These are phyloP conservation scores for Gracilaria domingensis DNA, from an alignment of 23 red algal genomes.

Conservation along the genomic window DNA sequence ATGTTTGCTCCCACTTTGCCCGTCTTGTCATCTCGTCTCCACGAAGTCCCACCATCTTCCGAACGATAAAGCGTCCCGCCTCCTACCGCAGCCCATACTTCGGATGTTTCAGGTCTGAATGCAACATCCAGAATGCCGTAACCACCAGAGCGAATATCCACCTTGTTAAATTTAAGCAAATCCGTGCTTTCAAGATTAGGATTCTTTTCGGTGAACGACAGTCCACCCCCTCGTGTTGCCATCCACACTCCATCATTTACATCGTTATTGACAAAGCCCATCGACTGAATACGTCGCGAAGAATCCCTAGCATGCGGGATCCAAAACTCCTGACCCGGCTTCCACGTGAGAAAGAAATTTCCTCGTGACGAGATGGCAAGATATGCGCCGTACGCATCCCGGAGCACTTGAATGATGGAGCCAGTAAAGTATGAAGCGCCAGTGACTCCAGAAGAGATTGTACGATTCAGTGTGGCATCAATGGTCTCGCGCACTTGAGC, in stretches of 20 bases:
- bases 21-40: conserved; percentile 75
- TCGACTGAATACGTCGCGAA: conserved; percentile 85
- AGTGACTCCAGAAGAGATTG: conserved; percentile 87
- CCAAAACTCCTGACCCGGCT: conserved; percentile 97
- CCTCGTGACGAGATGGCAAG: conserved; percentile 92
- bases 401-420: conserved; percentile 84
- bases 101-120: conserved; percentile 68
- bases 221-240: conserved; percentile 84
- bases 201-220: conserved; percentile 70
- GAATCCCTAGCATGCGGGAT: conserved; percentile 91
- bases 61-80: conserved; percentile 82
- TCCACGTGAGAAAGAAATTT: conserved; percentile 99
- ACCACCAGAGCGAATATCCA: conserved; percentile 91
- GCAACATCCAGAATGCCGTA: conserved; percentile 97
- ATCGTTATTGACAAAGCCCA: conserved; percentile 95
- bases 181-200: conserved; percentile 76
- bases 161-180: conserved; percentile 86
- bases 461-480: conserved; percentile 97
- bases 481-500: conserved; percentile 96
- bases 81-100: conserved; percentile 95
- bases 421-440: conserved; percentile 96
- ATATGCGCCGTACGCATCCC: conserved; percentile 89
- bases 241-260: conserved; percentile 93
- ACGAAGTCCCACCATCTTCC: conserved; percentile 87
- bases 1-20: conserved; percentile 82